Conservation (phyloP, 371 early-diverging fungal species). For the Mucor saturninus region DNA sequence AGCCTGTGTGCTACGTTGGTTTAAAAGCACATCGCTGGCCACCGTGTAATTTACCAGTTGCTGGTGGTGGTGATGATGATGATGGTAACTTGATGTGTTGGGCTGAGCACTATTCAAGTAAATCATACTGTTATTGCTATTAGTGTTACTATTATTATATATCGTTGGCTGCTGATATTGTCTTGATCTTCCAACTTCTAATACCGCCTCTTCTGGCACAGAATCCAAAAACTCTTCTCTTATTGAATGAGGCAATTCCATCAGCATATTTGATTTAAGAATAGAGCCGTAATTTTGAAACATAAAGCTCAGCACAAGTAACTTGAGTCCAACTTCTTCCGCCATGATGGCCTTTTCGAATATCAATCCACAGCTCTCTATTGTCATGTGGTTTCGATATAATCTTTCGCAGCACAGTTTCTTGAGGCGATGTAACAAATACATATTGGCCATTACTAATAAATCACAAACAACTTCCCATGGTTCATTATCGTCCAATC, state of each 20-base stretch:
- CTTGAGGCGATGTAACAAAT: conserved; percentile 60
- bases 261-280: conserved; percentile 53
- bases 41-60: conserved; percentile 9
- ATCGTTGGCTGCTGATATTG: background rate
- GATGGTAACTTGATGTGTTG: conserved; percentile 4
- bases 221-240: conserved; percentile 45
- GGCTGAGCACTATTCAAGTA: conserved; percentile 11
- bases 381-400: conserved; percentile 49
- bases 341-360: conserved; percentile 62
- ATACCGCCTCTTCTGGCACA: conserved; percentile 48
- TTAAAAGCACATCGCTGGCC: conserved; percentile 1
- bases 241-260: conserved; percentile 37
- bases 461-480: conserved; percentile 57
- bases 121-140: conserved; percentile 1
- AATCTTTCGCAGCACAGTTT: conserved; percentile 59
- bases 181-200: conserved; percentile 31
- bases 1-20: conserved; percentile 14
- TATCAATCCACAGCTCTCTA: conserved; percentile 58
- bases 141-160: background rate
- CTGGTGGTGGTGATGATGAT: conserved; percentile 5
- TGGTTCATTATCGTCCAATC: conserved; percentile 47
- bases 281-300: conserved; percentile 58
- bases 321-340: conserved; percentile 58
- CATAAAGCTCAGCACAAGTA: conserved; percentile 53
- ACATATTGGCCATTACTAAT: conserved; percentile 62